These are phyloP conservation scores for Ricinus communis DNA, from an alignment of 345 rosid genomes.

Conservation along the genomic window DNA sequence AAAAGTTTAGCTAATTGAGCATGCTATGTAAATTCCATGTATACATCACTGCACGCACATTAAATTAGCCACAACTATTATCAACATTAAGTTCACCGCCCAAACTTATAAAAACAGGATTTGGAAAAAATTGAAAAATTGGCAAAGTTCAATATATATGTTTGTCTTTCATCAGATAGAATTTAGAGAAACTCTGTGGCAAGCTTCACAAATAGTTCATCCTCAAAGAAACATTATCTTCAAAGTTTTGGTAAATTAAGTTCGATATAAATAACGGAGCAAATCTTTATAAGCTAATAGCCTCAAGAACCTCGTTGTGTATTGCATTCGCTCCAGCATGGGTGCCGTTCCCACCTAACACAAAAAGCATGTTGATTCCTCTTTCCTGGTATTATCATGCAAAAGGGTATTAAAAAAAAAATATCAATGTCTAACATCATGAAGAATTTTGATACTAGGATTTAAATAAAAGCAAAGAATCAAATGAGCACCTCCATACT, in stretches of 20 bases:
- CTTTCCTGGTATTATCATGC: constrained; percentile 55
- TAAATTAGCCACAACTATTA: no score
- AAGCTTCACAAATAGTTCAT: neutral
- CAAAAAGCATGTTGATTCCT: constrained; percentile 99
- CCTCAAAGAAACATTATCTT: neutral
- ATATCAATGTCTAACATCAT: constrained; percentile 1
- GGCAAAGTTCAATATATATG: neutral
- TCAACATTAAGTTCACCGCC: no score
- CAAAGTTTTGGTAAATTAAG: neutral
- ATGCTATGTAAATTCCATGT: no score
- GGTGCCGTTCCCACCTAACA: constrained; percentile 94
- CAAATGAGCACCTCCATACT: constrained; percentile 62
- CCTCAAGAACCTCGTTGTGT: constrained; percentile 73
- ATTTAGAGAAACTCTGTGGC: neutral
- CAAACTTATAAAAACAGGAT: neutral
- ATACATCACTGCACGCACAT: no score
- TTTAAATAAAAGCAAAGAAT: constrained; percentile 1
- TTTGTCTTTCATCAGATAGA: no score
- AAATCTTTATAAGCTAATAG: neutral
- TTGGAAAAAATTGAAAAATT: neutral
- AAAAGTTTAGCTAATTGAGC: neutral
- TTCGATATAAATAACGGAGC: neutral
- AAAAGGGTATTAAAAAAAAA: constrained; percentile 17
- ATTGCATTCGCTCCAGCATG: constrained; percentile 99
- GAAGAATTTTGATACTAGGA: constrained; percentile 3